Percentiles rank a stretch among this genome's conserved stretches.
Conservation (phyloP, 2,329 filamentous ascomycete species). For the Fusarium compactum region DNA sequence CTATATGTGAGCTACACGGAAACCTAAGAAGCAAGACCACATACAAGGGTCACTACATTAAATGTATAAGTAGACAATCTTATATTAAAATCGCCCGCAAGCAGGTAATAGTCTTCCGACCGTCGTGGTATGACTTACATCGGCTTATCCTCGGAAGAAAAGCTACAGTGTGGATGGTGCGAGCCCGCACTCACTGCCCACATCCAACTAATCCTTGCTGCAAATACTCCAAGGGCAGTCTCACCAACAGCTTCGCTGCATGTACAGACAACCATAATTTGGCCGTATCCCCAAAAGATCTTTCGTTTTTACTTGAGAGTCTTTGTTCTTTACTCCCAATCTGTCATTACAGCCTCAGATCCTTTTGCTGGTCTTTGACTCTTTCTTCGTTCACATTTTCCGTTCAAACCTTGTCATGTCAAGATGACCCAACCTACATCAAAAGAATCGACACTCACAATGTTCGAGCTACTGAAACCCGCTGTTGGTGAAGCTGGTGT, state of each 20-base stretch:
- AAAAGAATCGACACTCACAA: slow-evolving; percentile 41
- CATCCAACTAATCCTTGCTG: slow-evolving; percentile 29
- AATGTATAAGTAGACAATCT: neutral
- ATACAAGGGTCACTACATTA: neutral
- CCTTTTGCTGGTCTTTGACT: neutral
- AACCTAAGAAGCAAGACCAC: neutral
- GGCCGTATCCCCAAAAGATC: neutral
- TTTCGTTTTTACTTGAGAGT: neutral
- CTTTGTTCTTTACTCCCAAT: neutral
- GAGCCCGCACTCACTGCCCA: slow-evolving; percentile 5
- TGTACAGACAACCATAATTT: neutral
- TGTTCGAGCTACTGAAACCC: slow-evolving; percentile 63
- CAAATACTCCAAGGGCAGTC: slow-evolving; percentile 31
- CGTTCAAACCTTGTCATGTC: slow-evolving; percentile 31
- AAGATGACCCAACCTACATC: slow-evolving; percentile 48
- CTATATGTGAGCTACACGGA: no score
- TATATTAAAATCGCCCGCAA: neutral
- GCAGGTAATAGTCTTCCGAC: neutral
- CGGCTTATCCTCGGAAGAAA: slow-evolving; percentile 31
- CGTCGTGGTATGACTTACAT: slow-evolving; percentile 1
- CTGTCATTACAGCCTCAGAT: neutral
- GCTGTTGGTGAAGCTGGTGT: slow-evolving; percentile 55
- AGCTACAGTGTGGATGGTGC: slow-evolving; percentile 13
- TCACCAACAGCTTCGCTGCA: slow-evolving; percentile 13
- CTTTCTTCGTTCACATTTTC: neutral